These are phyloP conservation scores for Pestalotiopsis sp. DNA, from an alignment of 2,329 filamentous ascomycete genomes.

Conservation along the genomic window DNA sequence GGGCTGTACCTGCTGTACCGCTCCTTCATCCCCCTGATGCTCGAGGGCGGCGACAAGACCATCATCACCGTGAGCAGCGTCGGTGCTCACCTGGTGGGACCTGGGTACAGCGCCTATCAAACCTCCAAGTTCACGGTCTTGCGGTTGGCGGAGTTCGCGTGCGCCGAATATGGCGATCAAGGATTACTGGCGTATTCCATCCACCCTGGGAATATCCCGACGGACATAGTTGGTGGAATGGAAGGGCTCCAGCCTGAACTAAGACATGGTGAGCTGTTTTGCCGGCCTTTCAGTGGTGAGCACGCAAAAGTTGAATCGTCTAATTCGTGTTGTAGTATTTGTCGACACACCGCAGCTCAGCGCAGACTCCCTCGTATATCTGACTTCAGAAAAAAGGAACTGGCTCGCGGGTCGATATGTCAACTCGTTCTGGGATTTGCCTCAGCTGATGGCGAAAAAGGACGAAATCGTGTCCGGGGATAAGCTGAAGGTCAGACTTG, in stretches of 20 bases:
- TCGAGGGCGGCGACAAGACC: slow-evolving; percentile 33
- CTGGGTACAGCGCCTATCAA: slow-evolving; percentile 42
- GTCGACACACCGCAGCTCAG: slow-evolving; percentile 28
- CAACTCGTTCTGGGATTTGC: slow-evolving; percentile 42
- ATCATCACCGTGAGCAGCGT: slow-evolving; percentile 47
- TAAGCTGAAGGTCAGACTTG: slow-evolving; percentile 30
- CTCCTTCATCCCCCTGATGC: slow-evolving; percentile 47
- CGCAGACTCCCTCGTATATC: slow-evolving; percentile 33
- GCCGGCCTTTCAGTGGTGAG: neutral
- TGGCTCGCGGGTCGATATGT: slow-evolving; percentile 41
- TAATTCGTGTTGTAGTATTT: slow-evolving; percentile 21
- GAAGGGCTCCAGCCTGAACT: neutral
- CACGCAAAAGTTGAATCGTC: neutral
- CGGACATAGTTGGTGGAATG: slow-evolving; percentile 31
- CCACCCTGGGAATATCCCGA: slow-evolving; percentile 45
- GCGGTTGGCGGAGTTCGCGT: slow-evolving; percentile 48
- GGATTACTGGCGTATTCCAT: slow-evolving; percentile 44
- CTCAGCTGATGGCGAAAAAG: slow-evolving; percentile 33
- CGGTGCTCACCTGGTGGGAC: slow-evolving; percentile 34
- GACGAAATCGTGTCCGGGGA: slow-evolving; percentile 32
- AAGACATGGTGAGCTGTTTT: neutral
- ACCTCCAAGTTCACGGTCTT: slow-evolving; percentile 47
- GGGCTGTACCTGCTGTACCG: slow-evolving; percentile 48
- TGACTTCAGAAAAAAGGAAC: slow-evolving; percentile 29
- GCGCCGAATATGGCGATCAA: slow-evolving; percentile 41